Evolutionary conservation across 2,329 filamentous ascomycete genomes (phyloP), one percentile per base, ranked within the genome.

Genomic region (Dactylellina leptospora): DNA sequence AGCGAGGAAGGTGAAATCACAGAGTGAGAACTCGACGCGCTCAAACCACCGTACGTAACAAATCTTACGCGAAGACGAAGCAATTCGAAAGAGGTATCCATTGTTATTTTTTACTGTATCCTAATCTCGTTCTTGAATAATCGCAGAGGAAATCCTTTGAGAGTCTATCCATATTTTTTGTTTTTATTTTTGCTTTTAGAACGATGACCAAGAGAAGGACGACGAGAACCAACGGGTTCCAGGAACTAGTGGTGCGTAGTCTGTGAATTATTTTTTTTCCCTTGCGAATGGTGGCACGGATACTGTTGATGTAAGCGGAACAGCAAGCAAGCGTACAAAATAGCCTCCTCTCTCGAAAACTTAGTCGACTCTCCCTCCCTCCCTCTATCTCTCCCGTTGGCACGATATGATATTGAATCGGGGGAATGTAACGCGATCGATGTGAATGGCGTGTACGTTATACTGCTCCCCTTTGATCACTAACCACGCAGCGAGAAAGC

Each of bases 271-370:
- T n/a, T n/a, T n/a, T n/a, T n/a, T n/a, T 72, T 72, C 68, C 62
- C 59, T 64, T 72, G 53, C 59, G 36, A 59, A 64, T 64, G 54
- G 36, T 72, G 59, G 59, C 56, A 54, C 51, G 18, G 38, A 58
- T 64, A 72, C 59, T 72, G 47, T 72, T 72, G 68, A 72, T 72
- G 68, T 72, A 64, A n/a, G 68, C 42, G 68, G 68, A 64, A 64
- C 59, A 72, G 68, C 59, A 64, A 59, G 47, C 59, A 38, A 20
- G 33, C 27, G n/a, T n/a, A n/a, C 51, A 72, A 50, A 51, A 63
- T 48, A 44, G 51, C 56, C 22, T 48, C 33, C 22, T 40, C 45
- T 16, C 30, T 6, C 59, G 28, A 16, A 63, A 27, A 38, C 28
- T 50, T 36, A 10, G 30, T 36, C 36, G 36, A n/a, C n/a, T n/a